These are phyloP conservation scores for Stropharia rugosoannulata DNA, from an alignment of 768 basidiomycete species.

Conservation along the genomic window DNA sequence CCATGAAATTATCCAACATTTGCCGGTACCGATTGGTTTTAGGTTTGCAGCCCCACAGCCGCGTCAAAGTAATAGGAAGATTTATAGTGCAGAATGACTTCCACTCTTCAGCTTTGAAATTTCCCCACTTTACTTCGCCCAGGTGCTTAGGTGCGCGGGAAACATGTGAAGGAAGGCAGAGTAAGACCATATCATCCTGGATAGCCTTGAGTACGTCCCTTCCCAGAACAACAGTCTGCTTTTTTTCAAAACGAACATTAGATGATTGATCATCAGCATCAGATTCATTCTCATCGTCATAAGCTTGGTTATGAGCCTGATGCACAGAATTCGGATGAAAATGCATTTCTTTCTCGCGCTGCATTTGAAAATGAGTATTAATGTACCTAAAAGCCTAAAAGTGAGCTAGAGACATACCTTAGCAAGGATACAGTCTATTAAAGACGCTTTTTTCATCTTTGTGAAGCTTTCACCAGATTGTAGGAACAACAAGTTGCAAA, in stretches of 20 bases:
- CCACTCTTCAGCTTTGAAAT: conserved; percentile 34
- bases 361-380: too few species aligned
- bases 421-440: too few species aligned
- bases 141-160: conserved; percentile 11
- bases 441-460: too few species aligned
- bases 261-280: neutral
- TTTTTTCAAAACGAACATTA: neutral
- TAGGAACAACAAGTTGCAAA: neutral
- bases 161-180: conserved; percentile 19
- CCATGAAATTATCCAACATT: conserved; percentile 25
- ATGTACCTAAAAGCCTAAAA: too few species aligned
- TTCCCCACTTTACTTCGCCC: conserved; percentile 18
- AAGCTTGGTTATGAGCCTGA: neutral
- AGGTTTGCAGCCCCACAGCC: conserved; percentile 25
- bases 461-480: too few species aligned
- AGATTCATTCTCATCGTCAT: neutral
- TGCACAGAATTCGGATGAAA: too few species aligned
- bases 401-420: too few species aligned
- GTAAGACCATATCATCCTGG: conserved; percentile 13
- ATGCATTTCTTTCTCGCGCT: too few species aligned
- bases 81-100: conserved; percentile 21
- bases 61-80: conserved; percentile 24
- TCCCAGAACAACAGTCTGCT: neutral
- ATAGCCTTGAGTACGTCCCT: conserved; percentile 6
- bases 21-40: neutral